Evolutionary conservation across 2,329 filamentous ascomycete genomes (phyloP).

Genomic region (Didymella pinodella): DNA sequence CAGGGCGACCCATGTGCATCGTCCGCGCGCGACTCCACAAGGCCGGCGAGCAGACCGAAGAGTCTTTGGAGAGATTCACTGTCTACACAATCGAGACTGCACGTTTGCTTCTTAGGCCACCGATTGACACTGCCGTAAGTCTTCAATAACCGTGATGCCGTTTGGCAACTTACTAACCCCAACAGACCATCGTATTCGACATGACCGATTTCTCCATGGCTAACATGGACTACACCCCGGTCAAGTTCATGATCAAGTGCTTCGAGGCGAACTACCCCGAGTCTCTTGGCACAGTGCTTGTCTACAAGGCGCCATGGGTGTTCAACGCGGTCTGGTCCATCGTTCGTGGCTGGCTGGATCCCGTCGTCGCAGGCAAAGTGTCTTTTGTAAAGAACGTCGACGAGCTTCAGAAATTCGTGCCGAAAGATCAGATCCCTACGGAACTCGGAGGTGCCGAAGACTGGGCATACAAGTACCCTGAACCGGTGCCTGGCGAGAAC

Average conservation of each 20-base stretch:
- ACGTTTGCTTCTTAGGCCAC: conserved; percentile 79
- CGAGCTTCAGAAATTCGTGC: conserved; percentile 81
- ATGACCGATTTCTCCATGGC: conserved; percentile 93
- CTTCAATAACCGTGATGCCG: conserved; percentile 25
- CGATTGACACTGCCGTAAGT: conserved; percentile 90
- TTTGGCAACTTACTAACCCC: not conserved
- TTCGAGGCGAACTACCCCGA: conserved; percentile 99
- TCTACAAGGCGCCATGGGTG: conserved; percentile 96
- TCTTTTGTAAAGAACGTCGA: conserved; percentile 86
- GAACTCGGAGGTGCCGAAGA: conserved; percentile 87
- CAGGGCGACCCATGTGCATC: conserved; percentile 84
- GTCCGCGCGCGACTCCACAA: conserved; percentile 84
- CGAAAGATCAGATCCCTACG: conserved; percentile 73
- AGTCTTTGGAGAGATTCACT: conserved; percentile 85
- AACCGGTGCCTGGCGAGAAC: conserved; percentile 80
- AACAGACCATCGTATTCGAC: conserved; percentile 88
- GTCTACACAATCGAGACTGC: conserved; percentile 95
- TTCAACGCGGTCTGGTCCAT: conserved; percentile 99
- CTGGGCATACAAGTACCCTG: conserved; percentile 83
- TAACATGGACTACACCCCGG: conserved; percentile 97
- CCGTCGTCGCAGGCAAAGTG: conserved; percentile 92
- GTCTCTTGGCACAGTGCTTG: conserved; percentile 84
- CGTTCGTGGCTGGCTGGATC: conserved; percentile 94
- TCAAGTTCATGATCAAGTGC: conserved; percentile 99
- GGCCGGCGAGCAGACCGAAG: conserved; percentile 81